These are phyloP conservation scores for Ettlia oleoabundans DNA, from an alignment of 139 green algal species.

Conservation along the genomic window DNA sequence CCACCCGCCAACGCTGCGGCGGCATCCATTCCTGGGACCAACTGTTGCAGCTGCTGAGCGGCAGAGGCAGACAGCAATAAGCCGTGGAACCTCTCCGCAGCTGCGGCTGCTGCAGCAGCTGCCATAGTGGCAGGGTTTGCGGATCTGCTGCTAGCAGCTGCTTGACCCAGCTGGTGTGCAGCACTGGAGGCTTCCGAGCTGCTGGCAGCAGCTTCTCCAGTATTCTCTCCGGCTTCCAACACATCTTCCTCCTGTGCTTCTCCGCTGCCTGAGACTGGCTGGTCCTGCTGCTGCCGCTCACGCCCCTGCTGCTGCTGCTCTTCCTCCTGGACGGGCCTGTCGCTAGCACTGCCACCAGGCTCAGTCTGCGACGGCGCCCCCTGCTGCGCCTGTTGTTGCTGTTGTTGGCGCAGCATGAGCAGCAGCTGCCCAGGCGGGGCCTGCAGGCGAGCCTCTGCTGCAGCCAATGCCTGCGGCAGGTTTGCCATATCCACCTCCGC, in stretches of 20 bases:
- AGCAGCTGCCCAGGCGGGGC: not conserved
- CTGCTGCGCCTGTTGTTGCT: conserved; percentile 2
- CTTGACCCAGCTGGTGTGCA: not conserved
- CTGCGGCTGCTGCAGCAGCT: not conserved
- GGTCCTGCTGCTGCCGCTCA: too few relatives aligned
- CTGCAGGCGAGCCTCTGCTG: not conserved
- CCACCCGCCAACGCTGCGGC: not conserved
- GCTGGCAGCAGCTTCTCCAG: too few relatives aligned
- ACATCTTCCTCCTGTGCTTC: too few relatives aligned
- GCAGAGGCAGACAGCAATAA: conserved; percentile 7
- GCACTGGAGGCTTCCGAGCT: too few relatives aligned
- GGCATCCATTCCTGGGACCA: conserved; percentile 27
- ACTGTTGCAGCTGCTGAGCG: conserved; percentile 26
- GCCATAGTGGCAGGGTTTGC: not conserved
- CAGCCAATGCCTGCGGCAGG: not conserved
- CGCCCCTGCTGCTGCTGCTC: too few relatives aligned
- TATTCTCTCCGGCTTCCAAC: too few relatives aligned
- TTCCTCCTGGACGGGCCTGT: not conserved
- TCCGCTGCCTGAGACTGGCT: too few relatives aligned
- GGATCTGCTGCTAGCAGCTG: too few relatives aligned
- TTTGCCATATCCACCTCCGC: not conserved
- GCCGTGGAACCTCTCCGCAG: not conserved
- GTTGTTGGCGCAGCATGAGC: not conserved
- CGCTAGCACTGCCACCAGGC: not conserved
- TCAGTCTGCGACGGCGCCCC: not conserved